Evolutionary conservation across 306 rosid genomes (phyloP), one percentile per base, ranked within the genome.

Genomic region (Astragalus glycyphyllos): DNA sequence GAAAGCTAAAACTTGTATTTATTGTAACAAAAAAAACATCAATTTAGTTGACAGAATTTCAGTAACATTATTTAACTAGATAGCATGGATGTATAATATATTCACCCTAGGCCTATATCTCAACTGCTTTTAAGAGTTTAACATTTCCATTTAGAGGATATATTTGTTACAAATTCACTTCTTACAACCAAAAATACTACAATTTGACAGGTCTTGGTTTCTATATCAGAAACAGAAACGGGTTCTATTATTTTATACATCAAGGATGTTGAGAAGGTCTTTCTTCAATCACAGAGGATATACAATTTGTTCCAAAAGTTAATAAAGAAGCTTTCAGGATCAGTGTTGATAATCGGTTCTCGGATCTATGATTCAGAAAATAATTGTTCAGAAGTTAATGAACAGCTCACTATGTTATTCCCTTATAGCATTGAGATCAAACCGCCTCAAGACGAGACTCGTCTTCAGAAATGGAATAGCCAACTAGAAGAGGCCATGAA

Each of bases 341-440:
- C 97, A 1, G 85, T 94, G 58, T 59, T 94, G 65, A 79, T 94
- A 72, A 94, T 94, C 0, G 96, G 97, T 71, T 90, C 98, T 44
- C 79, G 80, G 70, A 63, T 72, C 68, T 55, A 73, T 26, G 89
- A 83, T 68, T 41, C 72, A 3, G 84, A 84, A 55, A 77, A 80
- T 48, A 74, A 20, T 14, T 67, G 77, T 55, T 61, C 56, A 56
- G 88, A 85, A 77, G 71, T 78, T 4, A 89, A 87, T 26, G 88
- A 87, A 69, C 82, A 79, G 78, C 79, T 87, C 59, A 67, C 81
- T 23, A 51, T 35, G 41, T 44, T 88, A 73, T 94, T 94, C 85
- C 89, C 95, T 4, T 84, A 83, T 77, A 79, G 79, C 61, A 84
- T 94, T 73, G 83, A 57, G 41, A 79, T 87, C 59, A 78, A 42